phyloP scores from a whole-genome alignment of 495 filamentous ascomycete genomes.

The Penicillium waksmanii region DNA sequence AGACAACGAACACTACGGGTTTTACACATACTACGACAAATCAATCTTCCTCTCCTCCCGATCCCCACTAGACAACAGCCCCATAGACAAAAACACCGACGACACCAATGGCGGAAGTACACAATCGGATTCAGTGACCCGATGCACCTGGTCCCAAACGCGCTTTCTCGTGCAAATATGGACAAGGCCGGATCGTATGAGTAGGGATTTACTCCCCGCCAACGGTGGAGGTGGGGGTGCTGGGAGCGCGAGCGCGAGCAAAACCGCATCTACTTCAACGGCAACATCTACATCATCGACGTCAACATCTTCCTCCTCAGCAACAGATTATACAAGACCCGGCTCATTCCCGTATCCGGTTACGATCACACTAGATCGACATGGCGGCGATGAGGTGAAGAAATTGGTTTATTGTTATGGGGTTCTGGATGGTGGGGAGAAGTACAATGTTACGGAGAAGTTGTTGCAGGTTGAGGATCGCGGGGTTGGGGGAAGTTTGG shows the following conservation, averaged over 20 bases:
- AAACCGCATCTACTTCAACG: constrained; percentile 20
- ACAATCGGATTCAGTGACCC: constrained; percentile 60
- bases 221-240: constrained; percentile 7
- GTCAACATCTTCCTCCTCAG: constrained; percentile 42
- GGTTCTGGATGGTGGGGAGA: constrained; percentile 50
- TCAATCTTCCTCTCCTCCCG: constrained; percentile 74
- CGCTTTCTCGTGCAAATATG: constrained; percentile 90
- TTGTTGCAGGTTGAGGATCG: constrained; percentile 63
- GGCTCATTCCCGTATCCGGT: constrained; percentile 87
- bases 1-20: constrained; percentile 85
- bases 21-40: constrained; percentile 90
- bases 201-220: constrained; percentile 46
- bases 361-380: constrained; percentile 78
- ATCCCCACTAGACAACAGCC: constrained; percentile 38
- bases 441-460: constrained; percentile 52
- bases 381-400: constrained; percentile 63
- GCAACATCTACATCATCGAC: constrained; percentile 27
- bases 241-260: constrained; percentile 11
- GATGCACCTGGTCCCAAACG: constrained; percentile 82
- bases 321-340: constrained; percentile 60
- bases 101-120: constrained; percentile 70
- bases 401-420: constrained; percentile 77
- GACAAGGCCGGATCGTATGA: constrained; percentile 59
- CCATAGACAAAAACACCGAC: constrained; percentile 40
- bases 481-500: constrained; percentile 57